phyloP scores from a whole-genome alignment of 192 early-diverging fungal species.

The Backusella tuberculispora region DNA sequence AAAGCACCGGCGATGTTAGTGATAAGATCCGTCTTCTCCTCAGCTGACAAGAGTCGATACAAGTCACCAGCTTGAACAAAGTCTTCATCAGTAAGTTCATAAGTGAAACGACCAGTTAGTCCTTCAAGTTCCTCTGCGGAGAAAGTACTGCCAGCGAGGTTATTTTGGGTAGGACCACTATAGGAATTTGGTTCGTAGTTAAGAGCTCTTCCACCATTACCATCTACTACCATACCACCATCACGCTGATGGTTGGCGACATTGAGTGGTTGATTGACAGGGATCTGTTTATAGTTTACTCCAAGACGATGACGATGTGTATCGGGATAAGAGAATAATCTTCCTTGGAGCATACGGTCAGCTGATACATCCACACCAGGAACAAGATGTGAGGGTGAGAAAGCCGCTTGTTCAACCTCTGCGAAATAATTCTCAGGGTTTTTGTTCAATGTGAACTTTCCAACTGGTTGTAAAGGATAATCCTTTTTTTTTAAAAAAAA shows the following conservation, averaged over 20 bases:
- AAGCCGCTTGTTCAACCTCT: slow-evolving; percentile 82
- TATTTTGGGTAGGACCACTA: slow-evolving; percentile 61
- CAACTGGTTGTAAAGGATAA: slow-evolving; percentile 77
- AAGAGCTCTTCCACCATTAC: slow-evolving; percentile 58
- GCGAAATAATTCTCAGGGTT: slow-evolving; percentile 87
- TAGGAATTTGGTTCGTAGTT: slow-evolving; percentile 78
- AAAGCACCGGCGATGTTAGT: slow-evolving; percentile 67
- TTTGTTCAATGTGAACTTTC: slow-evolving; percentile 76
- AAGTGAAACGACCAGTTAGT: slow-evolving; percentile 62
- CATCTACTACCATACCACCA: slow-evolving; percentile 62
- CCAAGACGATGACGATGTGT: slow-evolving; percentile 85
- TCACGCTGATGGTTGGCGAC: slow-evolving; percentile 78
- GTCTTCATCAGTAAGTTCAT: slow-evolving; percentile 60
- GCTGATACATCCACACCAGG: slow-evolving; percentile 77
- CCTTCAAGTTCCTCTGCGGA: slow-evolving; percentile 52
- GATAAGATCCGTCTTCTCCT: slow-evolving; percentile 64
- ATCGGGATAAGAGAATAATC: slow-evolving; percentile 84
- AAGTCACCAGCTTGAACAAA: slow-evolving; percentile 68
- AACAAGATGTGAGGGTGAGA: slow-evolving; percentile 77
- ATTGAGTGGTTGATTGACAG: slow-evolving; percentile 74
- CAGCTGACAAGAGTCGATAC: slow-evolving; percentile 64
- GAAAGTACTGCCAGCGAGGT: slow-evolving; percentile 55
- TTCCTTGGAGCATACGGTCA: slow-evolving; percentile 85
- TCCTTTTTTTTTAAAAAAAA: slow-evolving; percentile 37
- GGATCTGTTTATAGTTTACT: slow-evolving; percentile 77